Base-by-base conservation (phyloP, 2,329 filamentous ascomycete species). In the Cordyceps fumosorosea region DNA sequence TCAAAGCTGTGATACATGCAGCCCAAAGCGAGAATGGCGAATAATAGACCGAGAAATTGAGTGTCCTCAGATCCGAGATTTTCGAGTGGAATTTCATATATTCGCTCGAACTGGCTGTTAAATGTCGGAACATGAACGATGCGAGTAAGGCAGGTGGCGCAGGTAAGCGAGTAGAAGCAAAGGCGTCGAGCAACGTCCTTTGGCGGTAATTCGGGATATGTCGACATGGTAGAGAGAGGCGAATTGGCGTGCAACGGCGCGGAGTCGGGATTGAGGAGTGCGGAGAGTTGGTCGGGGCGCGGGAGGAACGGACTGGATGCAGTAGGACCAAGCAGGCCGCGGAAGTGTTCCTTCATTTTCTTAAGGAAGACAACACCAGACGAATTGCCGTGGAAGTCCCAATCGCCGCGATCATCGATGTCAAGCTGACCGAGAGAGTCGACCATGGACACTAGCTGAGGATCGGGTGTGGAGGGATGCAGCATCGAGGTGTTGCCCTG, bases 331-430 rank as follows among this genome's bases (percentile, higher is more conserved):
- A 95, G 82, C 66, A 95, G 80, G 64, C 88, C 86, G 51, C 90
- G 89, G 67, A 97, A 90, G 70, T 96, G 89, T 69, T 96, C 90
- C 69, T 91, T 89, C 83, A 99, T 88, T 60, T 90, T 87, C 66
- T 86, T 85, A 68, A 97, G 83, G 73, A 97, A 99, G 65, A 93
- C 91, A 50, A 93, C 84, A 3, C 93, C 93, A 0, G 95, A 98
- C 0, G 93, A 97, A 66, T 90, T 89, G 54, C 95, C 95, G 71
- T 96, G 91, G 69, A 96, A 99, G 74, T 98, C 93, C 87, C 92
- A 96, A 68, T 95, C 87, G 48, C 93, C 93, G 68, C 88, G 86
- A 67, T 98, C 93, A 69, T 96, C 92, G 40, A 98, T 81, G 69
- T 98, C 93, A 20, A 99, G 81, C 71, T 93, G 90, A 42, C 93